Base-by-base conservation (phyloP, 2,329 filamentous ascomycete species). In the Pseudogymnoascus sp. region DNA sequence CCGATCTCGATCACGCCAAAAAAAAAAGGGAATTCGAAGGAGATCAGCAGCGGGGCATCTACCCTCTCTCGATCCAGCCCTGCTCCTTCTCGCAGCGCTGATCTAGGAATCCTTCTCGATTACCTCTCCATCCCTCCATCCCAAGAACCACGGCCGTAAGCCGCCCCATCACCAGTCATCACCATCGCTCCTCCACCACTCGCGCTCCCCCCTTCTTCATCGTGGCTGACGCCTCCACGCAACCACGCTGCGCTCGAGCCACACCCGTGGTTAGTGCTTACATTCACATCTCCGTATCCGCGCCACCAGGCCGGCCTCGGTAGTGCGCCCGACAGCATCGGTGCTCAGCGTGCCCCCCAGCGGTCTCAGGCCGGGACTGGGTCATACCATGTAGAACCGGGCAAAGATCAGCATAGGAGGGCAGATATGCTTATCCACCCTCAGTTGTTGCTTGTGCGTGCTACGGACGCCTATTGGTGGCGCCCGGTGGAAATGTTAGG, bases 391-490 rank as follows among this genome's bases (percentile, higher is more conserved):
- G 37, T 18, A n/a, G n/a, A 48, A n/a, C 13, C 9, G 13, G 41
- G 13, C 2, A 15, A 18, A 48, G 41, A 48, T 48, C 23, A 48
- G n/a, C 41, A 30, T n/a, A 48, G 9, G n/a, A 48, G 23, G 23
- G 41, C 41, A 45, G 41, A 23, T 48, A 48, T 48, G 41, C 41
- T 30, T 48, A 48, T 48, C 41, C 23, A n/a, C 41, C 41, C 9
- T 10, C 9, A 12, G 1, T 13, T 5, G n/a, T 26, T 48, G 41
- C 41, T 48, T 48, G n/a, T 48, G 26, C 23, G 3, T 8, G n/a
- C 7, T 48, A 5, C 8, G 23, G 8, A 2, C n/a, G 23, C 41
- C n/a, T 6, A 48, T 48, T 48, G 41, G 41, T 21, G 21, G 39
- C 21, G 13, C 12, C 39, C 39, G 39, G 13, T 26, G 39, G 6